Base-by-base conservation (phyloP, 2,329 filamentous ascomycete species). In the Xylaria sp. region DNA sequence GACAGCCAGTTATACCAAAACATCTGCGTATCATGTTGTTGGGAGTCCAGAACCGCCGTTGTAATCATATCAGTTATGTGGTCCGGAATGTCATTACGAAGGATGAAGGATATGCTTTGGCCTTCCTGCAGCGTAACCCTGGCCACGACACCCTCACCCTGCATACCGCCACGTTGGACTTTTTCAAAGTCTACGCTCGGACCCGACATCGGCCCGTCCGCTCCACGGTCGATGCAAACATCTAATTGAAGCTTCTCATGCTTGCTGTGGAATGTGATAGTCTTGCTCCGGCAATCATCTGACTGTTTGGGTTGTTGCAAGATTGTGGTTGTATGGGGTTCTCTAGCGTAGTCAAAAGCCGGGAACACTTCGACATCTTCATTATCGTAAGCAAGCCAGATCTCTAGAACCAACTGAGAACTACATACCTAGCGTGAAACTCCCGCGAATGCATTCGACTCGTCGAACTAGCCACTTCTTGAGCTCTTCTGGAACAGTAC, bases 1-100 rank as follows among this genome's bases (percentile, higher is more conserved):
- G 85, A 84, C 62, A 93, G 91, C 88, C 91, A 94, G 72, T 89
- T 88, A 72, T 85, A 89, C 91, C 91, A 94, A 77, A 87, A 94
- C 9, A 82, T 83, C 74, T 91, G 90, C 0, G 91, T 94, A 69
- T 89, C 88, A 69, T 90, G 86, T 76, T 93, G 91, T 73, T 92
- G 83, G 4, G 78, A 78, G 74, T 90, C 84, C 12, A 93, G 78
- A 39, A 90, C 81, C 0, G 82, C 76, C 1, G 84, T 87, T 4
- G 88, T 89, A 70, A 92, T 87, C 60, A 85, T 79, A 36, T 83
- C 79, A 0, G 88, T 88, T 41, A 87, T 82, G 72, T 91, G 86
- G 25, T 87, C 80, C 0, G 84, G 81, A 5, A 86, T 81, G 66
- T 90, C 88, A 70, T 90, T 87, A 41, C 91, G 86, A 34, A 93